Evolutionary conservation across 768 basidiomycete species (phyloP).

Genomic region (Cystobasidium onofrii): DNA sequence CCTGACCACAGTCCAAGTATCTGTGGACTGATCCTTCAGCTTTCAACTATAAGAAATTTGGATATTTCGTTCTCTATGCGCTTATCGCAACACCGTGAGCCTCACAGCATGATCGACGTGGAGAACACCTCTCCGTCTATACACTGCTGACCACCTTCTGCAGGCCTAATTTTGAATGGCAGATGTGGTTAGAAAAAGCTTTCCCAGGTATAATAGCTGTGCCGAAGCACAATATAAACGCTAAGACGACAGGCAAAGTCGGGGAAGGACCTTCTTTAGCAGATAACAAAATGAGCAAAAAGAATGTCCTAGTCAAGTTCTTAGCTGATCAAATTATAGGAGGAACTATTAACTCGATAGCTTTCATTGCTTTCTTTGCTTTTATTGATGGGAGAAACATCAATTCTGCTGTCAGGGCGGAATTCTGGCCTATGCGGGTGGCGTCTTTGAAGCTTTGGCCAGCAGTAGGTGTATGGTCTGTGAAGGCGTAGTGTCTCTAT

Average conservation of each 20-base stretch:
- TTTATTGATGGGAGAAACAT: neutral
- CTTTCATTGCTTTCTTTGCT: constrained; percentile 21
- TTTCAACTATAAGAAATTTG: neutral
- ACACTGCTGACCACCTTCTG: too few species aligned
- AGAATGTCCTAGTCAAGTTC: constrained; percentile 20
- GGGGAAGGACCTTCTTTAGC: neutral
- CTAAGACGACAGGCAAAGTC: neutral
- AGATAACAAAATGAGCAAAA: constrained; percentile 2
- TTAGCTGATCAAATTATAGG: constrained; percentile 15
- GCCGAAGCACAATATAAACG: neutral
- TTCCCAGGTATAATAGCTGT: constrained; percentile 1
- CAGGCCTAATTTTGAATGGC: constrained; percentile 18
- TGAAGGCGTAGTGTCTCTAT: too few species aligned
- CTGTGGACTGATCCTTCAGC: neutral
- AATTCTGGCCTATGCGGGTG: constrained; percentile 13
- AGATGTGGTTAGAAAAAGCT: neutral
- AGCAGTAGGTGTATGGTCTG: neutral
- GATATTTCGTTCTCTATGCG: constrained; percentile 12
- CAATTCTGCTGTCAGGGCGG: neutral
- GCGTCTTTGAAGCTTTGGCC: constrained; percentile 20
- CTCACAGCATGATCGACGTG: too few species aligned
- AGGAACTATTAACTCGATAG: constrained; percentile 1
- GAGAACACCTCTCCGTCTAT: too few species aligned
- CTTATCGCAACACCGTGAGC: constrained; percentile 4
- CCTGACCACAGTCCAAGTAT: neutral